Base-by-base conservation (phyloP, 148 eudicot genomes). In the Rhododendron williamsianum region DNA sequence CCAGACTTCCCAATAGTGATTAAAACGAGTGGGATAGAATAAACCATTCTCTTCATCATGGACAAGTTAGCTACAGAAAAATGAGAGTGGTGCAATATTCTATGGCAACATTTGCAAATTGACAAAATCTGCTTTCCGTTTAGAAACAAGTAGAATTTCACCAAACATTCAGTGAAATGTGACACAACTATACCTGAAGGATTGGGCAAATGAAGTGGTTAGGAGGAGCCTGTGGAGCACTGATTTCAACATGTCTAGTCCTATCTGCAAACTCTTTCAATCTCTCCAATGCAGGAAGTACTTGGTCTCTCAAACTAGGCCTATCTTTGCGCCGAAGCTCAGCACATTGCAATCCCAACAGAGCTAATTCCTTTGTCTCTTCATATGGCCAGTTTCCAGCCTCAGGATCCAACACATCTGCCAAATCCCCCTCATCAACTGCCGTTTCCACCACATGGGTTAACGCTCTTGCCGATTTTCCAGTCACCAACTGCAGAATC, bases 151-250 rank as follows among this genome's bases (percentile, higher is more conserved):
- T 19, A 33, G 80, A 49, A 11, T 78, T 65, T 74, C 54, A 19
- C 54, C 45, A 72, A 81, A 58, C 11, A 45, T 78, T 45, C 19
- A 76, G 54, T n/a, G 18, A 78, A 41, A 45, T n/a, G 30, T 78
- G 58, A 56, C 48, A 56, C 48, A 21, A 77, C 46, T 85, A 86
- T 87, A 95, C 98, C 94, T 92, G 89, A 72, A 92, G 92, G 82
- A 96, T 93, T 82, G 98, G 98, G 83, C 98, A 96, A 46, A 92
- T 88, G 89, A 94, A 96, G 88, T 93, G 95, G 79, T 69, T 92
- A 0, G 95, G 97, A 87, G 98, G 94, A 19, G 86, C 87, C 0
- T 84, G 84, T 45, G 83, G 84, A 65, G 82, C 86, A 58, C 74
- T 85, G 3, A 84, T 80, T 58, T 84, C 83, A 80, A 72, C 43